A percentile compares a stretch with the other conserved stretches of the same genome.
phyloP scores from a whole-genome alignment of 169 alveolate genomes.

The Plasmodium ovale region DNA sequence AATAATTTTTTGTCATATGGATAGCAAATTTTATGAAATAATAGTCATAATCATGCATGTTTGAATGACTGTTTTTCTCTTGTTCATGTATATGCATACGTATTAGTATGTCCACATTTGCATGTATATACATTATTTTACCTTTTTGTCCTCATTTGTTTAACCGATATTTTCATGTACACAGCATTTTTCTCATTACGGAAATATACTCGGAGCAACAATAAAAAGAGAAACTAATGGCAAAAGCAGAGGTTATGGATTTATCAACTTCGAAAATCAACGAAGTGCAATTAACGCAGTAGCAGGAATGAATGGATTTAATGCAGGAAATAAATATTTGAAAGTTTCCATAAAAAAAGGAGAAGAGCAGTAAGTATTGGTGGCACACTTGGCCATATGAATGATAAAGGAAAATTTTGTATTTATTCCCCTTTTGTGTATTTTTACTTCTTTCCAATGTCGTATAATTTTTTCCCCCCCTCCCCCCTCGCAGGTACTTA shows the following conservation, averaged over 20 bases:
- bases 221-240: constrained; percentile 86
- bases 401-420: constrained; percentile 16
- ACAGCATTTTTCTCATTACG: constrained; percentile 88
- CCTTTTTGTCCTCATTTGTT: not conserved
- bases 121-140: not conserved
- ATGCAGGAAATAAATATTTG: constrained; percentile 88
- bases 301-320: constrained; percentile 88
- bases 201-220: constrained; percentile 88
- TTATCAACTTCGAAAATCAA: constrained; percentile 90
- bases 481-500: constrained; percentile 27
- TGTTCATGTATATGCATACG: not conserved
- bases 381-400: not conserved
- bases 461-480: not conserved
- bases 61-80: not conserved
- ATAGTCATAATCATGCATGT: not conserved
- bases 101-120: not conserved
- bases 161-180: too few species aligned
- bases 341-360: constrained; percentile 92
- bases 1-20: too few species aligned
- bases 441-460: not conserved
- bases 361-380: constrained; percentile 85
- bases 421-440: not conserved
- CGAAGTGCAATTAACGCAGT: constrained; percentile 91
- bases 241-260: constrained; percentile 92
- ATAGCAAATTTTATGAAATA: too few species aligned